These are phyloP conservation scores for Diplodia intermedia DNA, from an alignment of 2,329 filamentous ascomycete species.

Conservation along the genomic window DNA sequence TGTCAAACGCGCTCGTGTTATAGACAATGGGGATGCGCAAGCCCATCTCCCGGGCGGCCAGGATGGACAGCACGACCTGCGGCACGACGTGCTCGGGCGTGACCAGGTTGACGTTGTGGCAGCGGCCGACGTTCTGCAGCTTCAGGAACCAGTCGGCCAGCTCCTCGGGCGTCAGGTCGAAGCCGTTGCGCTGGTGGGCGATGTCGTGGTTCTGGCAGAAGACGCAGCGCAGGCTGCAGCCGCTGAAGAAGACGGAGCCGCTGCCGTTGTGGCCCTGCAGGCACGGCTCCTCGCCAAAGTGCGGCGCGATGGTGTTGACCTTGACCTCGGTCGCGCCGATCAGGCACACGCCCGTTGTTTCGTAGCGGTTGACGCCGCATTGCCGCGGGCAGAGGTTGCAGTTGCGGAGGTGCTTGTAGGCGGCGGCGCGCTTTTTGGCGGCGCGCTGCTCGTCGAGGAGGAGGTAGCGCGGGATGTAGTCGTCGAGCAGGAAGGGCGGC, in stretches of 20 bases:
- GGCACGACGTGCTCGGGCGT: conserved; percentile 88
- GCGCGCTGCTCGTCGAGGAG: conserved; percentile 71
- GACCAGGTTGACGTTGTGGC: conserved; percentile 90
- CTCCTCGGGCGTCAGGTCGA: conserved; percentile 78
- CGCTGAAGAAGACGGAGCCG: conserved; percentile 81
- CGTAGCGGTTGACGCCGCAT: conserved; percentile 81
- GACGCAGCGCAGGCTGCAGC: conserved; percentile 76
- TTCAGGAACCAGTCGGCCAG: conserved; percentile 85
- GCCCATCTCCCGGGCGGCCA: conserved; percentile 74
- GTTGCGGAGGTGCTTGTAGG: conserved; percentile 76
- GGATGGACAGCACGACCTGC: conserved; percentile 77
- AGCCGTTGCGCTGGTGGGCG: conserved; percentile 79
- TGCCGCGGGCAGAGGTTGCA: conserved; percentile 82
- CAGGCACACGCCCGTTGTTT: conserved; percentile 78
- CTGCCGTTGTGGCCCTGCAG: conserved; percentile 83
- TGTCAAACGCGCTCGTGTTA: conserved; percentile 85
- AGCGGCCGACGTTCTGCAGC: conserved; percentile 76
- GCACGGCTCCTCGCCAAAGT: conserved; percentile 85
- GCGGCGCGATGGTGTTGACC: conserved; percentile 83
- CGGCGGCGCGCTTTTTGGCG: conserved; percentile 73
- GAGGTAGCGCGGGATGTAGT: conserved; percentile 76
- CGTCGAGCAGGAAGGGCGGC: conserved; percentile 72
- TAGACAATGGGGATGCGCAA: conserved; percentile 78
- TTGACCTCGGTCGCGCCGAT: conserved; percentile 76
- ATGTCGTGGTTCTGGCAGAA: conserved; percentile 87